These are phyloP conservation scores for Striga asiatica DNA, from an alignment of 257 asterid species.

Conservation along the genomic window DNA sequence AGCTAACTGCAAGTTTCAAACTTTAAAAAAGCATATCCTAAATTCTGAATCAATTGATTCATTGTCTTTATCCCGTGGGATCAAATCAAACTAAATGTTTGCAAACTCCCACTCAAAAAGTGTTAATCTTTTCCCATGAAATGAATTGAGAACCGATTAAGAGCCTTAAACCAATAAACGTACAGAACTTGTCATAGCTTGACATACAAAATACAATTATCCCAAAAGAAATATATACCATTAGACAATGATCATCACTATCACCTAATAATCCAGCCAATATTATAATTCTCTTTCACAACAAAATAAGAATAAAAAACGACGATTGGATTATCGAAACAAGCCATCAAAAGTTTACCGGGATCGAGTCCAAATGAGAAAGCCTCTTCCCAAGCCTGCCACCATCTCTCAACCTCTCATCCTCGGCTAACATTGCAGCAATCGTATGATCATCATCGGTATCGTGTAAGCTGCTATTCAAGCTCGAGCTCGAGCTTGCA, in stretches of 20 bases:
- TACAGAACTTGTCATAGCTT: neutral
- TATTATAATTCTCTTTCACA: neutral
- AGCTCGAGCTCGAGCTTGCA: constrained; percentile 62
- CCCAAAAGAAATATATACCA: neutral
- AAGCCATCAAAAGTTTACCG: constrained; percentile 34
- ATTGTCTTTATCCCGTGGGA: too few species aligned
- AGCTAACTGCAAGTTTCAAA: too few species aligned
- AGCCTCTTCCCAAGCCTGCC: constrained; percentile 73
- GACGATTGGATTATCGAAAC: neutral
- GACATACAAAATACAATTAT: neutral
- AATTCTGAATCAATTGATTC: too few species aligned
- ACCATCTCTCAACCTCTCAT: constrained; percentile 33
- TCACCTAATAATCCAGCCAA: neutral
- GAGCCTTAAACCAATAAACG: too few species aligned
- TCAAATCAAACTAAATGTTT: too few species aligned
- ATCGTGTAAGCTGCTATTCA: constrained; percentile 62
- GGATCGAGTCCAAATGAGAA: constrained; percentile 85
- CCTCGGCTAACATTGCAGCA: constrained; percentile 69
- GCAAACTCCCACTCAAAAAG: too few species aligned
- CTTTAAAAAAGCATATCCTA: too few species aligned
- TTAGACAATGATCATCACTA: too few species aligned
- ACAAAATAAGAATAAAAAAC: neutral
- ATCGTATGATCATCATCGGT: constrained; percentile 94
- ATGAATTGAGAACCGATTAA: too few species aligned
- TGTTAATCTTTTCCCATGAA: too few species aligned